Conservation (phyloP, 495 filamentous ascomycete genomes). For the Aspergillus steynii region DNA sequence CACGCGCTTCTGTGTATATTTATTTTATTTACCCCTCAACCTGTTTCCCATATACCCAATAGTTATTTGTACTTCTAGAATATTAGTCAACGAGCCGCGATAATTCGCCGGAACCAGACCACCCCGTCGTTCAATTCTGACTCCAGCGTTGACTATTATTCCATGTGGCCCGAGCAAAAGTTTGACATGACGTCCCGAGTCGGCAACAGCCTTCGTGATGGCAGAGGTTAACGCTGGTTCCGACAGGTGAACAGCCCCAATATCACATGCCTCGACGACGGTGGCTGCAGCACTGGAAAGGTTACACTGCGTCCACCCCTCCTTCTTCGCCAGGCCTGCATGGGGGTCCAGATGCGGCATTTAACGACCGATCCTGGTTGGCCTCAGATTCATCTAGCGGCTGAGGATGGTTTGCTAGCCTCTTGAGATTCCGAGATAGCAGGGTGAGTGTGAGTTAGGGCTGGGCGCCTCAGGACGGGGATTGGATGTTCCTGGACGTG, state of each 20-base stretch:
- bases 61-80: neutral
- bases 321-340: neutral
- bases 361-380: neutral
- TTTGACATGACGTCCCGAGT: neutral
- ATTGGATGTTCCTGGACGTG: neutral
- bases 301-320: neutral
- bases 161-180: neutral
- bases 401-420: too few species aligned
- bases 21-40: neutral
- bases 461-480: too few species aligned
- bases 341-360: neutral
- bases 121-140: neutral
- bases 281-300: neutral
- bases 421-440: neutral
- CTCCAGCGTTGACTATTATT: too few species aligned
- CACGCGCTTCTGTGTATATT: neutral
- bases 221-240: neutral
- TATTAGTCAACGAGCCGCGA: neutral
- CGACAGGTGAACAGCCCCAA: neutral
- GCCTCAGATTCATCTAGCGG: neutral
- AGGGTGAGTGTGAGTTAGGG: neutral
- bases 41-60: neutral
- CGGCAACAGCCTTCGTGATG: neutral
- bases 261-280: neutral
- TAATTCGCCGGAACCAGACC: neutral